phyloP scores from a whole-genome alignment of 2,329 filamentous ascomycete genomes.

The Thelonectria rubi region DNA sequence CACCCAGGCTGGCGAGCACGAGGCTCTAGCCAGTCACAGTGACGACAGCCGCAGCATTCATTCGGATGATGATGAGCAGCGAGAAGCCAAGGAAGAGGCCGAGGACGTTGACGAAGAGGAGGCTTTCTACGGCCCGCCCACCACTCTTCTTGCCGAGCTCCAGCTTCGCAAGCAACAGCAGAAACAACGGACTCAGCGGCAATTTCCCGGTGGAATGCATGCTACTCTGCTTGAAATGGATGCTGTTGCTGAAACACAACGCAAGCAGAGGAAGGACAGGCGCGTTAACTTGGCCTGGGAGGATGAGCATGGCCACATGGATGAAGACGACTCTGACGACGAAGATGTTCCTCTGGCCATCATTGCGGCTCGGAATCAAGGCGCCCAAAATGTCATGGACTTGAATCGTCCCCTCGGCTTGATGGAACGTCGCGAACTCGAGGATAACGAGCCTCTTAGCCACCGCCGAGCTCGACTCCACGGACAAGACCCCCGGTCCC shows the following conservation, averaged over 20 bases:
- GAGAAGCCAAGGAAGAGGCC: slow-evolving; percentile 55
- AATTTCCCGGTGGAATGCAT: slow-evolving; percentile 82
- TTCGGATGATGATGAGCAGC: slow-evolving; percentile 40
- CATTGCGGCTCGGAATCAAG: slow-evolving; percentile 70
- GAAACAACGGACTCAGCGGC: slow-evolving; percentile 75
- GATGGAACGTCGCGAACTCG: slow-evolving; percentile 82
- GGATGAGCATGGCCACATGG: slow-evolving; percentile 62
- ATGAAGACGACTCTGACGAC: slow-evolving; percentile 65
- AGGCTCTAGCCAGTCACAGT: slow-evolving; percentile 36
- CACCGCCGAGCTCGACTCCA: slow-evolving; percentile 78
- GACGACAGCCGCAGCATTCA: slow-evolving; percentile 43
- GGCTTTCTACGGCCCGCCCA: slow-evolving; percentile 76
- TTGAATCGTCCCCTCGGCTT: slow-evolving; percentile 74
- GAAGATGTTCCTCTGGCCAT: slow-evolving; percentile 90
- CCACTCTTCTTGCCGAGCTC: slow-evolving; percentile 90
- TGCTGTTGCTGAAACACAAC: slow-evolving; percentile 86
- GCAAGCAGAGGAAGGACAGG: slow-evolving; percentile 75
- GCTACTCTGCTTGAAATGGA: slow-evolving; percentile 91
- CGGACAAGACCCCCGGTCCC: slow-evolving; percentile 63
- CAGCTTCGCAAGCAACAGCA: slow-evolving; percentile 91
- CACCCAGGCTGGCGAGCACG: slow-evolving; percentile 33
- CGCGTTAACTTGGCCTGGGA: slow-evolving; percentile 94
- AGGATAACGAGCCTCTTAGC: slow-evolving; percentile 92
- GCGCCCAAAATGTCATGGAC: slow-evolving; percentile 60
- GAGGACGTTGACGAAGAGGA: slow-evolving; percentile 59